Evolutionary conservation across 108 stramenopile genomes (phyloP).

Genomic region (Poteriospumella lacustris): DNA sequence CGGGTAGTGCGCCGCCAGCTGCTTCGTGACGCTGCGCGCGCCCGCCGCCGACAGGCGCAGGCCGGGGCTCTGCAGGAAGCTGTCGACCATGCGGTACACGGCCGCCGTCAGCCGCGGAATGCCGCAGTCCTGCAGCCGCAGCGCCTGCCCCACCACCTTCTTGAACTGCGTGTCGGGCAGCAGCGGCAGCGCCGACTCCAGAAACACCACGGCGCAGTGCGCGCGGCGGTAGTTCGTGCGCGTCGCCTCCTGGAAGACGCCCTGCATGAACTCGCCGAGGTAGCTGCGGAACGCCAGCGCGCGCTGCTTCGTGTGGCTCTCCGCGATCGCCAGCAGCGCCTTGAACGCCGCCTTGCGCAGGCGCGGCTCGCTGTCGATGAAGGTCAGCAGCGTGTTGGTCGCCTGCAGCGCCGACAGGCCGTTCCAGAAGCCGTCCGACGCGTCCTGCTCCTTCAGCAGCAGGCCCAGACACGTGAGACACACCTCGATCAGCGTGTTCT

Average conservation of each 20-base stretch:
- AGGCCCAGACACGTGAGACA: neutral
- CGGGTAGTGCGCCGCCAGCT: too few relatives aligned
- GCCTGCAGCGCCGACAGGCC: neutral
- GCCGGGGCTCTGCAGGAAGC: neutral
- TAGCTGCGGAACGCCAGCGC: neutral
- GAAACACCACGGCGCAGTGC: neutral
- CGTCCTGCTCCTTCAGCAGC: neutral
- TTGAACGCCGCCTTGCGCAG: neutral
- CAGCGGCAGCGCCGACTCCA: neutral
- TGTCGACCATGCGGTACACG: neutral
- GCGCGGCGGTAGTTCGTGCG: constrained; percentile 10
- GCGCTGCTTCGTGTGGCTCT: neutral
- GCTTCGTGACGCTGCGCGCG: too few relatives aligned
- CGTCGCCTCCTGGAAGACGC: neutral
- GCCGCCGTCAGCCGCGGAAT: constrained; percentile 14
- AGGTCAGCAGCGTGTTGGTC: neutral
- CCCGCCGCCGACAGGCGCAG: too few relatives aligned
- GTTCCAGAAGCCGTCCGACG: constrained; percentile 13
- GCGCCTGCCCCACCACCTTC: neutral
- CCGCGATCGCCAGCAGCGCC: neutral
- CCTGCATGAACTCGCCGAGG: neutral
- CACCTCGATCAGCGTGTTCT: neutral
- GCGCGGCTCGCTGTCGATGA: neutral
- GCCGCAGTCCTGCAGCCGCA: neutral
- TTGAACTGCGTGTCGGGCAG: neutral